Percentiles rank a stretch among this genome's conserved stretches.
Evolutionary conservation across 2,329 filamentous ascomycete species (phyloP).

Genomic region (Botryosphaeria dothidea): DNA sequence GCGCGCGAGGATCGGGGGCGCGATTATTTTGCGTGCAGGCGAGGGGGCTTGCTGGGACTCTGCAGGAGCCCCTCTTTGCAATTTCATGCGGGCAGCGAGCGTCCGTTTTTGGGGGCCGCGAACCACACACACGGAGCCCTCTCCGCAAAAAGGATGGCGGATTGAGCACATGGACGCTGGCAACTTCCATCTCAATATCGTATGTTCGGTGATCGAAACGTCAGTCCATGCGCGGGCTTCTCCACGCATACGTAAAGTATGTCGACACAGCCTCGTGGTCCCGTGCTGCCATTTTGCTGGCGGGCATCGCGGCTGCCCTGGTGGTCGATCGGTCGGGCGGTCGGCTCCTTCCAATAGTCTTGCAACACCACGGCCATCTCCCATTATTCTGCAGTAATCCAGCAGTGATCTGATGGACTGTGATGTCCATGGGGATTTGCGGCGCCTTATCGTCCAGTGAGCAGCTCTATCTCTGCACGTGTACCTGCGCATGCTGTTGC

Average conservation of each 20-base stretch:
- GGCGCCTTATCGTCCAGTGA: too few species aligned
- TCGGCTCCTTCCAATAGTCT: too few species aligned
- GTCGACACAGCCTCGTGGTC: background rate
- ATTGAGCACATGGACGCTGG: background rate
- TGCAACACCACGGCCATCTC: too few species aligned
- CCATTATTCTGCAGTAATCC: too few species aligned
- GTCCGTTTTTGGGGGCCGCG: background rate
- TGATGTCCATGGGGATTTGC: too few species aligned
- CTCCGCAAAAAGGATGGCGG: background rate
- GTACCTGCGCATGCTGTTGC: too few species aligned
- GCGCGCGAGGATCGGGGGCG: background rate
- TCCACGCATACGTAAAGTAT: background rate
- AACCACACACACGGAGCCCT: background rate
- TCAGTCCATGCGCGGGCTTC: background rate
- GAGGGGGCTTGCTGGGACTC: background rate
- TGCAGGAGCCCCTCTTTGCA: background rate
- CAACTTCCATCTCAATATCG: constrained; percentile 4
- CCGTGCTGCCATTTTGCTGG: background rate
- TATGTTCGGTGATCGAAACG: background rate
- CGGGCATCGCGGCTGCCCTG: background rate
- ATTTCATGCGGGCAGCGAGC: background rate
- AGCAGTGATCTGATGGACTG: too few species aligned
- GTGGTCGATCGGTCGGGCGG: too few species aligned
- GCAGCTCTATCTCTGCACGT: too few species aligned
- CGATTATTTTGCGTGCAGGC: background rate